Evolutionary conservation across 306 rosid genomes (phyloP).

Genomic region (Dicorynia guianensis): DNA sequence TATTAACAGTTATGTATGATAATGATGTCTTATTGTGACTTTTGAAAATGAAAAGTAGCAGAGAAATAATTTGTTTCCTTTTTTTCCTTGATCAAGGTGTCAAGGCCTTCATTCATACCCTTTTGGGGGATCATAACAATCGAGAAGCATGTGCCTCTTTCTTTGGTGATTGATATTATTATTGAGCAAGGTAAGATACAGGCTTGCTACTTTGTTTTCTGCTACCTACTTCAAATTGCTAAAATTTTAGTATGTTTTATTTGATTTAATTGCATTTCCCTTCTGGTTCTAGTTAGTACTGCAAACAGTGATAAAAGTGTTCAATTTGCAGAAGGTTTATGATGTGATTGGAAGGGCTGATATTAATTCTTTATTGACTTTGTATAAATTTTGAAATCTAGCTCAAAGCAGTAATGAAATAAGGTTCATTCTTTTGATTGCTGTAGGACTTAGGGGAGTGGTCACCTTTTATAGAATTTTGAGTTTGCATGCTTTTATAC

Average conservation of each 20-base stretch:
- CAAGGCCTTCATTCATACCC: slow-evolving; percentile 91
- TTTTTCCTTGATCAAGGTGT: slow-evolving; percentile 59
- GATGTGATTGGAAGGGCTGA: slow-evolving; percentile 16
- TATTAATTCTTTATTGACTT: slow-evolving; percentile 5
- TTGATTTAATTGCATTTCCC: background rate
- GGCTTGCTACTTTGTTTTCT: slow-evolving; percentile 10
- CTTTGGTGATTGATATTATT: slow-evolving; percentile 79
- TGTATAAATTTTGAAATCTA: slow-evolving; percentile 7
- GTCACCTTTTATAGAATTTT: background rate
- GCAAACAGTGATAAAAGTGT: slow-evolving; percentile 3
- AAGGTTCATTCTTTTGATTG: background rate
- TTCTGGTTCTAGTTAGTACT: background rate
- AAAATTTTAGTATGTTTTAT: background rate
- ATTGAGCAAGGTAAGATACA: slow-evolving; percentile 83
- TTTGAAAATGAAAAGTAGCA: background rate
- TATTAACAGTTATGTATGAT: background rate
- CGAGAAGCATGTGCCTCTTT: slow-evolving; percentile 78
- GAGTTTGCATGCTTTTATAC: slow-evolving; percentile 12
- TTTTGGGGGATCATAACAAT: slow-evolving; percentile 68
- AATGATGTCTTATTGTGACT: slow-evolving; percentile 18
- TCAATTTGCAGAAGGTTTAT: background rate
- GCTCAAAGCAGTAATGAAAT: background rate
- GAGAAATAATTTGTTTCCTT: slow-evolving; percentile 14
- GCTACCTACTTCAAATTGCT: background rate
- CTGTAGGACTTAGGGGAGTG: background rate